Conservation (phyloP, 352 stramenopile genomes). For the Globisporangium spinosum region DNA sequence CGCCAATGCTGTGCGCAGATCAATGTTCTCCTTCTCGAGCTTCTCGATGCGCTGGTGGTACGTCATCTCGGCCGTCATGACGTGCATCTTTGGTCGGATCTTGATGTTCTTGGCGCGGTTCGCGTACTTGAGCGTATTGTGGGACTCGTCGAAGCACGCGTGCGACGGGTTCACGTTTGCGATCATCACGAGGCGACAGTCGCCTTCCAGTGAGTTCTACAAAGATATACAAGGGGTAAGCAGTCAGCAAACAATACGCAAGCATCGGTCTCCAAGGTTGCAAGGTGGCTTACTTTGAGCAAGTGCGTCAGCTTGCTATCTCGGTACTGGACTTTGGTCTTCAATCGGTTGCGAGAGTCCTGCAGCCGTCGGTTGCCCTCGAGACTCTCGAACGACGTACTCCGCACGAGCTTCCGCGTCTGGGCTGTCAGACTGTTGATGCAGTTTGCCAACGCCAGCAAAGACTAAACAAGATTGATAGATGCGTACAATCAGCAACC, state of each 20-base stretch:
- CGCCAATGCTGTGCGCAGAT: conserved; percentile 33
- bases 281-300: conserved; percentile 49
- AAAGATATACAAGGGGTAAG: not conserved
- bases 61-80: conserved; percentile 72
- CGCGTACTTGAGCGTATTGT: conserved; percentile 89
- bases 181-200: conserved; percentile 90
- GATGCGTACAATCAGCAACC: not conserved
- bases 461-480: conserved; percentile 28
- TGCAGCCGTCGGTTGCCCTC: conserved; percentile 21
- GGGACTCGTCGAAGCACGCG: conserved; percentile 82
- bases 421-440: conserved; percentile 83
- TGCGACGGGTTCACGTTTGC: conserved; percentile 80
- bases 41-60: conserved; percentile 56
- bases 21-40: conserved; percentile 49
- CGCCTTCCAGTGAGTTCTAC: conserved; percentile 82
- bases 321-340: conserved; percentile 71
- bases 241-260: not conserved
- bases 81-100: conserved; percentile 79
- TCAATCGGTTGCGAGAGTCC: conserved; percentile 24
- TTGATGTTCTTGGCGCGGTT: conserved; percentile 91
- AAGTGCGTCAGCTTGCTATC: conserved; percentile 87
- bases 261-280: not conserved
- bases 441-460: conserved; percentile 83
- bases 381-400: conserved; percentile 32
- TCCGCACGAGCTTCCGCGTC: conserved; percentile 26